Base-by-base conservation (phyloP, 2,329 filamentous ascomycete genomes). In the Neoascochyta sp. region DNA sequence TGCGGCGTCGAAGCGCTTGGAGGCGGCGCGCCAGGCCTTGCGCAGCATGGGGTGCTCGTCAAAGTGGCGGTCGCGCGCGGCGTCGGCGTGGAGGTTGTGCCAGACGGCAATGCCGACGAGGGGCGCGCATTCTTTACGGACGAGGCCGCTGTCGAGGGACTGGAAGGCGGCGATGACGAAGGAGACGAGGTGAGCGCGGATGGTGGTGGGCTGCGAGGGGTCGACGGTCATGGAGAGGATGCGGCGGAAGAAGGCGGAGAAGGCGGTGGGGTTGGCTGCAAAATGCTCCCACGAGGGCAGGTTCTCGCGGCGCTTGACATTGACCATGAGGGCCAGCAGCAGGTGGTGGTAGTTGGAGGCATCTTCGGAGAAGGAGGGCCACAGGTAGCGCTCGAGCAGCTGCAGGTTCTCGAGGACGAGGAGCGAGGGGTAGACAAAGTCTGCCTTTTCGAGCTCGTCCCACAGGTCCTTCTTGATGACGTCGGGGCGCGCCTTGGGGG, bases 81-180 rank as follows among this genome's bases (percentile, higher is more conserved):
- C 73, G 18, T 93, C 87, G 34, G 76, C 84, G 16, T 86, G 84
- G 20, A 98, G 68, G 56, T 95, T 93, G 54, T 96, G 86, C 92
- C 92, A 98, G 50, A 92, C 87, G 1, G 86, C 83, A 50, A 98
- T 95, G 9, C 88, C 92, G 12, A 98, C 90, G 29, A 98, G 70
- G 2, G 93, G 87, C 5, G 90, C 92, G 63, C 92, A 96, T 69
- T 98, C 92, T 62, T 95, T 96, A 41, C 92, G 81, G 27, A 98
- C 85, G 33, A 94, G 76, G 20, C 78, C 76, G 57, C 81, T 89
- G 60, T 98, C 93, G 17, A 98, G 73, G 25, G 88, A 95, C 62
- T 96, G 89, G 58, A 95, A 98, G 19, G 90, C 86, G 45, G 82
- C 79, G 28, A 94, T 93, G 41, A 96, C 74, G 63, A 96, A 96